Evolutionary conservation across 208 protist genomes (phyloP), one percentile per base, ranked within the genome.

Genomic region (Balamuthia mandrillaris): DNA sequence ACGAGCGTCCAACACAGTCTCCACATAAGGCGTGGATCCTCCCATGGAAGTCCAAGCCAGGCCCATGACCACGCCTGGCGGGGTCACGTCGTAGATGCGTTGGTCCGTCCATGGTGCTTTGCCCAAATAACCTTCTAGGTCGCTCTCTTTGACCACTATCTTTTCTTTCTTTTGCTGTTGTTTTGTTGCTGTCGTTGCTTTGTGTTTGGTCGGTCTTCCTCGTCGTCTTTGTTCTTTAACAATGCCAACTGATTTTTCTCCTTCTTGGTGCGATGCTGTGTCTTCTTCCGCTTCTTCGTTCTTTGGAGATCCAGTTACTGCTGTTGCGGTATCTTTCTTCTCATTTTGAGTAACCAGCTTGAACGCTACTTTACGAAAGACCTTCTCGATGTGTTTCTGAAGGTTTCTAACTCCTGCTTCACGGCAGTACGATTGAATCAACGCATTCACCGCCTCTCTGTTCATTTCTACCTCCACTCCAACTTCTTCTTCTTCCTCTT

Each of bases 21-120:
- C 93, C 37, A 95, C 88, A 54, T 92, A 93, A 21, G 92, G 81
- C n/a, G 87, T 87, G 0, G 79, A 10, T 16, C 91, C 84, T 51
- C 94, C 94, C 91, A 95, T 91, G n/a, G 78, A 47, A 0, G 94
- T 95, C 89, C 89, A 96, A 9, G 92, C 94, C 0, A 97, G 88
- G 31, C 94, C 95, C 89, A 95, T 95, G 5, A 94, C 92, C 2
- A 97, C 94, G 45, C 95, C 95, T 6, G 75, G 14, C 29, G 91
- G 91, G 14, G 89, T 77, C 5, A 56, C 60, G 4, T 89, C 49
- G 81, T 95, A 95, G 31, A 94, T 82, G 42, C 86, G 61, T 41
- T 94, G 89, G 4, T 33, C 77, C 6, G 66, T 65, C 74, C 91
- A 96, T 18, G 89, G 74, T 10, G 92, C 88, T 12, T 86, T 81